Conservation (phyloP, 257 asterid species). For the Solanum pennellii region DNA sequence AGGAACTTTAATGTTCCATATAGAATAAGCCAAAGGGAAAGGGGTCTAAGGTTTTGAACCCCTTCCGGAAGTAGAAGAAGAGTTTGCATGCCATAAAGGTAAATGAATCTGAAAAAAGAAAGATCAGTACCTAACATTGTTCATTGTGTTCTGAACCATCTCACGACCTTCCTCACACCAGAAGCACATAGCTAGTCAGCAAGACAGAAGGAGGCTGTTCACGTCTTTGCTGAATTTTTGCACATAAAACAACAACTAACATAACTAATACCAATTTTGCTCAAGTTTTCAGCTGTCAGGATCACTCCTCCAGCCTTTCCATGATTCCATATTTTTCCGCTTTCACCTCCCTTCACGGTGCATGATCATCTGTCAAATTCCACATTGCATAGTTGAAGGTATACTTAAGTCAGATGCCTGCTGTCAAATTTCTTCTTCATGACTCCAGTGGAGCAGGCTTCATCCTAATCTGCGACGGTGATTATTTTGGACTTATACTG, state of each 20-base stretch:
- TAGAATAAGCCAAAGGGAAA: background rate
- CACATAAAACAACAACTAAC: background rate
- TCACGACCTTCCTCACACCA: background rate
- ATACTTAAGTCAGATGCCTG: background rate
- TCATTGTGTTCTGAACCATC: background rate
- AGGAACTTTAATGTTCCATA: background rate
- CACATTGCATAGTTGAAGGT: background rate
- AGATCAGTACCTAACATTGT: background rate
- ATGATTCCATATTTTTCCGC: background rate
- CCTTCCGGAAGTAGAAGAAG: background rate
- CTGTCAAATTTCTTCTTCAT: background rate
- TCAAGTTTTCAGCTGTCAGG: background rate
- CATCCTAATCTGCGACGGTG: background rate
- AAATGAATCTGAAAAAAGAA: background rate
- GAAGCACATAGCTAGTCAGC: background rate
- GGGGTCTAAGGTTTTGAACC: background rate
- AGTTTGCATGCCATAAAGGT: background rate
- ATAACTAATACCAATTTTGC: background rate
- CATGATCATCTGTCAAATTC: background rate
- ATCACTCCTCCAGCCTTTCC: background rate
- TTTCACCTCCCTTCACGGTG: background rate
- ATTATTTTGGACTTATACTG: background rate
- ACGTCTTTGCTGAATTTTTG: background rate
- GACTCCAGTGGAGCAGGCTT: background rate
- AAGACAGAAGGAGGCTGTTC: background rate